These are phyloP conservation scores for Suillus hirtellus DNA, from an alignment of 768 basidiomycete species.

Conservation along the genomic window DNA sequence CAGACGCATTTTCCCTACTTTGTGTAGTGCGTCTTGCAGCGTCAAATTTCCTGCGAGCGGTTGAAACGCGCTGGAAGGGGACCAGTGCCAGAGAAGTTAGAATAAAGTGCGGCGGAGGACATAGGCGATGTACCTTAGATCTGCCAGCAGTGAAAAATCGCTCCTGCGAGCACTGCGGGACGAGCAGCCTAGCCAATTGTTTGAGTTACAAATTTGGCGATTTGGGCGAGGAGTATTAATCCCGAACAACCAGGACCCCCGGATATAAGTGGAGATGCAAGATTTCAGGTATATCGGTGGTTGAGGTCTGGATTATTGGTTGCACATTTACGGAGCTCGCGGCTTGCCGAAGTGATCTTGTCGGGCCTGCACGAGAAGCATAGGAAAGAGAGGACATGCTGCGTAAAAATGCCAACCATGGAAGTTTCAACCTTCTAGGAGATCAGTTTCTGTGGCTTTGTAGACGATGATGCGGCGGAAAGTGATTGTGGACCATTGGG, in stretches of 20 bases:
- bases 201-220: background rate
- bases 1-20: background rate
- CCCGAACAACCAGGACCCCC: background rate
- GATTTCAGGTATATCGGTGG: background rate
- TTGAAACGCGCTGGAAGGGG: background rate
- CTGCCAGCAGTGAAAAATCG: background rate
- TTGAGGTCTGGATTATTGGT: background rate
- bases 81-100: background rate
- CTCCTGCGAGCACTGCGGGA: background rate
- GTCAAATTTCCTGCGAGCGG: background rate
- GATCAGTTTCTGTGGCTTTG: background rate
- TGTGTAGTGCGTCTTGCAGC: background rate
- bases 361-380: background rate
- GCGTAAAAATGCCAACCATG: background rate
- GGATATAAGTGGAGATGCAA: background rate
- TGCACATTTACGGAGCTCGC: background rate
- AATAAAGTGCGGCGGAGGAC: background rate
- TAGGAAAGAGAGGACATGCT: background rate
- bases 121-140: background rate
- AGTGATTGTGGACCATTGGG: background rate
- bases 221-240: background rate
- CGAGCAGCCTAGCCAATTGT: background rate
- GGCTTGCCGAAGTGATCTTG: background rate
- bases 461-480: background rate
- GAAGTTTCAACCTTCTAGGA: background rate